Evolutionary conservation across 2,329 filamentous ascomycete species (phyloP), one percentile per base, ranked within the genome.

Genomic region (Cordyceps tenuipes): DNA sequence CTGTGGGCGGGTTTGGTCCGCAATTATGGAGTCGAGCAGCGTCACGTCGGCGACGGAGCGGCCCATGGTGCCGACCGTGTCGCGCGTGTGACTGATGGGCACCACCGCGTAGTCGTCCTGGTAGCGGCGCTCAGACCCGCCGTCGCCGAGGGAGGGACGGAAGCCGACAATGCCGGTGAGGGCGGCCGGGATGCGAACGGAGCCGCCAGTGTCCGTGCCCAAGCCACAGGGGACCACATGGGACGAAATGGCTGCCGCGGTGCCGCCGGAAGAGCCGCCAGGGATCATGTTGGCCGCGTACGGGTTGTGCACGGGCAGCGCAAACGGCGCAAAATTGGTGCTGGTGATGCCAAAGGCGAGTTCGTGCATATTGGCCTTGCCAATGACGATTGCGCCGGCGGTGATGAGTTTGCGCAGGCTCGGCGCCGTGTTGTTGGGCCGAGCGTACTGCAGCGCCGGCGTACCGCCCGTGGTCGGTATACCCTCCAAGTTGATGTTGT

Each of bases 361-460:
- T 48, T 61, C 60, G 49, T 61, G 82, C 77, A 84, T 85, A 2
- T 71, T 86, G 0, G 82, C 83, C 49, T 77, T 76, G 0, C 82
- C 83, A 7, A 72, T 61, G 0, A 72, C 54, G 1, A 72, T 62
- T 0, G 66, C 70, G 0, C 70, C 70, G 1, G 66, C 70, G 0
- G 54, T 51, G n/a, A 65, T 61, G 36, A 66, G 60, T 52, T 63
- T 62, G 31, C 60, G 63, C 29, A 65, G 47, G 21, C 63, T 63
- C 9, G 62, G 65, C 3, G 65, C 65, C 2, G 65, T 66, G 2
- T 43, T 58, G 15, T 41, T 21, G 23, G 63, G 53, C 19, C 53
- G n/a, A 19, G 61, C 46, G 43, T 55, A 26, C 36, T 49, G 31
- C 17, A 64, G 56, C 43, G 64, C 59, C 19, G 56, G 59, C n/a